Evolutionary conservation across 2,329 filamentous ascomycete genomes (phyloP), one percentile per base, ranked within the genome.

Genomic region (Tetracladium maxilliforme): DNA sequence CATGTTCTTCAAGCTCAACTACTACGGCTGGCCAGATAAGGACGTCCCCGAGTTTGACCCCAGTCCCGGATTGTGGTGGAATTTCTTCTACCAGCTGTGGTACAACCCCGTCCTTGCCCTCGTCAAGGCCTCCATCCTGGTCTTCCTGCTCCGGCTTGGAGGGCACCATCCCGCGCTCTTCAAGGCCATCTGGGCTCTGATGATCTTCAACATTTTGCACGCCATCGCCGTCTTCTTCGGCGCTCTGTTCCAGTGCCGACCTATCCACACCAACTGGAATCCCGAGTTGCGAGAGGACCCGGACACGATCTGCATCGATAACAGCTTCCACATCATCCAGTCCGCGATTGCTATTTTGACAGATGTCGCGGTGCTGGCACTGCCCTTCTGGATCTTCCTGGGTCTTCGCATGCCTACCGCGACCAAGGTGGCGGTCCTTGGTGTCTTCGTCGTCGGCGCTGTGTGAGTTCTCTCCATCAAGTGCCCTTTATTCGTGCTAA

Each of bases 51-150:
- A 30, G 32, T 9, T 26, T 34, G 25, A 12, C 21, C 10, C 19
- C 17, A 14, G 21, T 29, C 24, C 7, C 9, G n/a, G 27, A 24
- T 6, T 20, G 24, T 34, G 41, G 29, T 52, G 44, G 44, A 48
- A 47, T 34, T 57, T 48, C 21, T 34, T 48, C 11, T 47, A 49
- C 18, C 48, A 56, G 21, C 36, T 56, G 7, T 37, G 55, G 3
- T 60, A 61, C 40, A 60, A 57, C 25, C 56, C 56, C 1, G 52
- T 59, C 22, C 35, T 61, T 3, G 52, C 53, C 4, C 42, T 61
- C 7, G 48, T 58, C 28, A 61, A 60, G 35, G 45, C 48, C 3
- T 60, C 56, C 0, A 42, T 58, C 11, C 44, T 61, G 4, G 32
- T 60, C n/a, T 57, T 59, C 30, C 43, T 59, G n/a, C 42, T 55